Percentiles rank a stretch among this genome's conserved stretches.
These are phyloP conservation scores for Diaporthe sp. DNA, from an alignment of 2,329 filamentous ascomycete genomes.

Conservation along the genomic window DNA sequence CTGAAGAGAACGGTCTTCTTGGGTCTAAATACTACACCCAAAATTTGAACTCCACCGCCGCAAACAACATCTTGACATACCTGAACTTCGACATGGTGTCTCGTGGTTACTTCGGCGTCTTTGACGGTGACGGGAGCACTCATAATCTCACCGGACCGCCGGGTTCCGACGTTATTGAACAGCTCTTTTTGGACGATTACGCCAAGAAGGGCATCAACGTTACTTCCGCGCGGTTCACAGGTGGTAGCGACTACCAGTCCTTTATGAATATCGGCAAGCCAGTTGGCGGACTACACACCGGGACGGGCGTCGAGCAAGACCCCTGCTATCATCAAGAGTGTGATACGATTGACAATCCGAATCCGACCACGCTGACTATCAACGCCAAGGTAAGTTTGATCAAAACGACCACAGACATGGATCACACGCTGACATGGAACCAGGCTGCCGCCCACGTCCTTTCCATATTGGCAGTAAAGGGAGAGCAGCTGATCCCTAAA, in stretches of 20 bases:
- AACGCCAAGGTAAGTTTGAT: slow-evolving; percentile 44
- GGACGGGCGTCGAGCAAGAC: slow-evolving; percentile 39
- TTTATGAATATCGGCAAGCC: slow-evolving; percentile 52
- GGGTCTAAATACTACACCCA: slow-evolving; percentile 50
- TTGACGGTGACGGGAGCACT: slow-evolving; percentile 38
- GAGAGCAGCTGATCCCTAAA: slow-evolving; percentile 10
- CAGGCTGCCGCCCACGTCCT: slow-evolving; percentile 8
- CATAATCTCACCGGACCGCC: slow-evolving; percentile 17
- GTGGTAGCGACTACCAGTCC: slow-evolving; percentile 36
- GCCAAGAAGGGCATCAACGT: slow-evolving; percentile 40
- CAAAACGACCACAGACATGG: neutral
- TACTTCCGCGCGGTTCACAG: slow-evolving; percentile 44
- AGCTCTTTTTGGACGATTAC: slow-evolving; percentile 45
- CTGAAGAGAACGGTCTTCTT: slow-evolving; percentile 54
- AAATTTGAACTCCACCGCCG: slow-evolving; percentile 42
- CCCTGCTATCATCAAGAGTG: slow-evolving; percentile 50
- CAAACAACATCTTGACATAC: slow-evolving; percentile 50
- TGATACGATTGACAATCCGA: slow-evolving; percentile 46
- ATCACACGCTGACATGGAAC: neutral
- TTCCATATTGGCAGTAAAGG: slow-evolving; percentile 2
- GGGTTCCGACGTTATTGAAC: slow-evolving; percentile 46
- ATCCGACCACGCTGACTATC: slow-evolving; percentile 44
- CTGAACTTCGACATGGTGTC: slow-evolving; percentile 56
- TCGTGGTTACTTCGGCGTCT: slow-evolving; percentile 46
- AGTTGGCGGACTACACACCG: slow-evolving; percentile 48